Evolutionary conservation across 352 stramenopile genomes (phyloP), one percentile per base, ranked within the genome.

Genomic region (Blastocystis sp.): DNA sequence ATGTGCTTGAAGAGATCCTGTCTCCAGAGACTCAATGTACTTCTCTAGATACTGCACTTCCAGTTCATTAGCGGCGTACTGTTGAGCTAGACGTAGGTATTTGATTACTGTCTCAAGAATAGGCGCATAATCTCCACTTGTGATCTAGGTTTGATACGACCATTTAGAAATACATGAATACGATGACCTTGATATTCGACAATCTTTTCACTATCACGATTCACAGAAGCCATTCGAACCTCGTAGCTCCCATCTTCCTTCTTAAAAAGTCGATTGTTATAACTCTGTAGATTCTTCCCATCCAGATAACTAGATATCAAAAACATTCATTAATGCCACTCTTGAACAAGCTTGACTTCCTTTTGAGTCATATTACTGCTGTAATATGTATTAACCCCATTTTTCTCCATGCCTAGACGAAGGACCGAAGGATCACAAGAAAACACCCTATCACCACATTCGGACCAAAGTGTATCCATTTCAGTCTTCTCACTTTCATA

Each of bases 241-340:
- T 89, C 73, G n/a, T 81, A 90, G 1, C 44, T 54, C 37, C 54
- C 73, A 51, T 90, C 87, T 15, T 22, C 27, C 5, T 89, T 44
- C 54, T 91, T 91, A 62, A 90, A 91, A 22, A 91, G 60, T n/a
- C 90, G 87, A 40, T 84, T 91, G 44, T 91, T 91, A 27, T 91
- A 91, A 59, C 59, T 66, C 35, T 84, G 62, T 24, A 91, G 88
- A 7, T 60, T 53, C 17, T 77, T 24, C 2, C 37, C 22, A 27
- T 90, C 89, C 17, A 53, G 77, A 53, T 75, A 90, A 48, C 84
- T 84, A 42, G 27, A 24, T 1, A 5, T 30, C 5, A 64, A 22
- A 30, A 17, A 19, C 0, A 17, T 27, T 13, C 9, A 56, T 11
- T 15, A 6, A 22, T 54, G 1, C 9, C 27, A 89, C 78, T 89